Evolutionary conservation across 148 eudicot genomes (phyloP).

Genomic region (Mesembryanthemum crystallinum): DNA sequence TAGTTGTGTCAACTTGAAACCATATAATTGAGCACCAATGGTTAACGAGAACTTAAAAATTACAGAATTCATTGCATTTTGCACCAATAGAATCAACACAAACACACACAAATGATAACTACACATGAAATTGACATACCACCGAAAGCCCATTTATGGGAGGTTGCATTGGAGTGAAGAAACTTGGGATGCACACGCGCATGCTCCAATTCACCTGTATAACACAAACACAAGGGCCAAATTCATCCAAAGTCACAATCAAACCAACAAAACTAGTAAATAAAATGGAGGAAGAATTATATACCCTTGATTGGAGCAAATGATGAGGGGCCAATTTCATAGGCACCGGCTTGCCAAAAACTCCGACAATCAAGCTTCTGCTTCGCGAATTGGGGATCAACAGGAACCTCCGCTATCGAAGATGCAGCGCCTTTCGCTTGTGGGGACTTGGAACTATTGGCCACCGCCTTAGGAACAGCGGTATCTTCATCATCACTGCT

Average conservation of each 20-base stretch:
- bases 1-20: too few relatives aligned
- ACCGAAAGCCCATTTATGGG: conserved; percentile 99
- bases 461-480: conserved; percentile 3
- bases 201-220: conserved; percentile 85
- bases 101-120: neutral
- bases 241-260: neutral
- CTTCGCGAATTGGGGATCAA: conserved; percentile 22
- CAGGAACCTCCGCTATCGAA: neutral
- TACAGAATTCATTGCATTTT: too few relatives aligned
- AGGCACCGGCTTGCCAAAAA: conserved; percentile 93
- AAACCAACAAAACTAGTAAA: neutral
- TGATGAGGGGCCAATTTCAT: conserved; percentile 45
- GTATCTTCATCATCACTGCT: conserved; percentile 64
- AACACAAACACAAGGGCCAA: neutral
- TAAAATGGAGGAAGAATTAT: neutral
- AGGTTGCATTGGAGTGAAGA: conserved; percentile 98
- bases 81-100: neutral
- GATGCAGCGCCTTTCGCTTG: conserved; percentile 16
- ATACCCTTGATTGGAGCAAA: conserved; percentile 50
- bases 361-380: conserved; percentile 59
- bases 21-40: neutral
- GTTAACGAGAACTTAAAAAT: neutral
- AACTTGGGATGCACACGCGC: conserved; percentile 98
- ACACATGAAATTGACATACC: conserved; percentile 32
- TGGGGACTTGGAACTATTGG: neutral